Evolutionary conservation across 2,329 filamentous ascomycete species (phyloP), one percentile per base, ranked within the genome.

Genomic region (Ceratocystis colombiana): DNA sequence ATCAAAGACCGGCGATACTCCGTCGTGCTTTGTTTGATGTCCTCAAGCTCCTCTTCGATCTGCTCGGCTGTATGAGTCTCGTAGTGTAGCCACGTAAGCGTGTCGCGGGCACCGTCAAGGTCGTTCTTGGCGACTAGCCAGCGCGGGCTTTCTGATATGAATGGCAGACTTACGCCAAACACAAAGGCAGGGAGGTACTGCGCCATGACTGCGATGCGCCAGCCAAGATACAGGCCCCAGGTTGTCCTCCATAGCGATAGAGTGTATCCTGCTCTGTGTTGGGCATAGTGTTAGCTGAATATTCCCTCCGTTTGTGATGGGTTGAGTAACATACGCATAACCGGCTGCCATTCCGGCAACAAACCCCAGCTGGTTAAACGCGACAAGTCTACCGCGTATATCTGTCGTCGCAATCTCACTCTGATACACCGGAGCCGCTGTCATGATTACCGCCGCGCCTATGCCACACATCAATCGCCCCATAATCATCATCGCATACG

Each of bases 311-410:
- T 3, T 20, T 28, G 55, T 37, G 8, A 17, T 59, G 5, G 41
- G 48, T 3, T 57, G 30, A 33, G 1, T 33, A 25, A 67, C 75
- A 45, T 72, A 83, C 82, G 82, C 84, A 66, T 84, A 82, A 0
- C 82, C 82, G 4, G 71, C 70, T 0, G 81, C 80, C 5, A 84
- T 72, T 2, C 82, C 82, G 1, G 77, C 76, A 28, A 84, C 78
- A 67, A 85, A 80, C 2, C 83, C 82, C 57, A 84, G 77, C 64
- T 85, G 82, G 70, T 84, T 84, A 72, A 84, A 76, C 8, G 84
- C 81, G 1, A 85, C 82, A 67, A 81, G 82, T 68, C 77, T 77
- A 2, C 83, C 82, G 6, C 82, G 76, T 33, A 59, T 53, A 15
- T 30, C 12, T 8, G 61, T 30, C 41, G 7, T 41, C 17, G 3